These are phyloP conservation scores for Lenwebbia sp. DNA, from an alignment of 345 rosid species.

Conservation along the genomic window DNA sequence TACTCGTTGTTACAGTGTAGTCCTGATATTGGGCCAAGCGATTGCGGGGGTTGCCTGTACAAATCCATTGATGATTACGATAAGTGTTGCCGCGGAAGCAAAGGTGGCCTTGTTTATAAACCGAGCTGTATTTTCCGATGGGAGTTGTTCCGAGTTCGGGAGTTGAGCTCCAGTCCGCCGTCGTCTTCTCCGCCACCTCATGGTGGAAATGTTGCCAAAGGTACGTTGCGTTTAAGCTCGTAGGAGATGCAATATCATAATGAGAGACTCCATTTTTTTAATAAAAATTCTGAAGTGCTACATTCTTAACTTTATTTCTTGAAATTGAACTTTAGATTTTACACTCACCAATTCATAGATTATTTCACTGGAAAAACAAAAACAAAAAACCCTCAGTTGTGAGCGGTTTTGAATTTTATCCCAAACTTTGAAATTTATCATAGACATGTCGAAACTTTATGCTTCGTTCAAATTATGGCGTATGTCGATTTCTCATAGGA, in stretches of 20 bases:
- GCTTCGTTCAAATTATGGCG: too few species aligned
- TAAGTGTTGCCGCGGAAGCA: slow-evolving; percentile 7
- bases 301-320: background rate
- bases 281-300: background rate
- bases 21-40: slow-evolving; percentile 30
- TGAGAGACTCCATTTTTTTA: background rate
- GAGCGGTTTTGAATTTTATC: background rate
- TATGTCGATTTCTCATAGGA: too few species aligned
- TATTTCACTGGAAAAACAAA: background rate
- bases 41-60: slow-evolving; percentile 22
- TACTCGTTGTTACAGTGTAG: slow-evolving; percentile 42
- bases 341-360: background rate
- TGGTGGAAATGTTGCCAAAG: background rate
- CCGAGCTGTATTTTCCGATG: slow-evolving; percentile 45
- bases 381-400: background rate
- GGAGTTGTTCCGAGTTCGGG: slow-evolving; percentile 33
- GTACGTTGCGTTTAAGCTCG: background rate
- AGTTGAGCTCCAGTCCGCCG: slow-evolving; percentile 6
- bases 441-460: too few species aligned
- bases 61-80: background rate
- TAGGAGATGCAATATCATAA: background rate
- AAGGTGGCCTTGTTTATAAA: slow-evolving; percentile 24
- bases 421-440: background rate
- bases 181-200: background rate
- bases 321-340: background rate